These are phyloP conservation scores for Scytalidium lignicola DNA, from an alignment of 2,329 filamentous ascomycete species.

Conservation along the genomic window DNA sequence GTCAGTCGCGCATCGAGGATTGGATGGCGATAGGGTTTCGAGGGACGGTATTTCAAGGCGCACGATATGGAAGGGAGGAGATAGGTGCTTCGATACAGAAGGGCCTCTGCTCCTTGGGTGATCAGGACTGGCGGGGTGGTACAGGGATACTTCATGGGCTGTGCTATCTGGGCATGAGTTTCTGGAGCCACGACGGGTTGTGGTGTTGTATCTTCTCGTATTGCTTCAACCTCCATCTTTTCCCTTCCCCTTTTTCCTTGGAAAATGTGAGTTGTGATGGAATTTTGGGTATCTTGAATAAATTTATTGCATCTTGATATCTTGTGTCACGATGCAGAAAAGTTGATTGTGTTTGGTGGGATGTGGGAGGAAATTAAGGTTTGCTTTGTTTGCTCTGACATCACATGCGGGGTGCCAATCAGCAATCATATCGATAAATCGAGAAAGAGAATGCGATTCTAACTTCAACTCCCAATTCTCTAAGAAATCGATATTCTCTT, in stretches of 20 bases:
- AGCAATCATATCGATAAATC: not conserved
- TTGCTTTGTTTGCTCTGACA: not conserved
- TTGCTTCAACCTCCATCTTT: no score
- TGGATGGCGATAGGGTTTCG: slow-evolving; percentile 89
- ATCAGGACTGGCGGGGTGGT: slow-evolving; percentile 62
- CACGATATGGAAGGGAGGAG: slow-evolving; percentile 62
- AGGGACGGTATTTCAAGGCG: slow-evolving; percentile 85
- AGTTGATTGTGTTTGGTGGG: not conserved
- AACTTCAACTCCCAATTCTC: not conserved
- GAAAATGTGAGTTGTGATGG: no score
- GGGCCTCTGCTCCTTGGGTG: slow-evolving; percentile 91
- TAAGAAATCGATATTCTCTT: no score
- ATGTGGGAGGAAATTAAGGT: not conserved
- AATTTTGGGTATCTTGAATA: no score
- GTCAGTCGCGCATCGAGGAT: slow-evolving; percentile 84
- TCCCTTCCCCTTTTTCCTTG: no score
- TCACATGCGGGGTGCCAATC: not conserved
- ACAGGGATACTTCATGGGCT: slow-evolving; percentile 41
- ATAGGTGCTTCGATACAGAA: slow-evolving; percentile 83
- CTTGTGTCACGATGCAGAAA: no score
- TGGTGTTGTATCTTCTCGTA: no score
- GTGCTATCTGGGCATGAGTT: slow-evolving; percentile 10
- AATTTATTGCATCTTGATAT: no score
- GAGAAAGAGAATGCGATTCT: no score
- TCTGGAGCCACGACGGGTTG: not conserved